phyloP scores from a whole-genome alignment of 345 rosid species.

The Eucalyptus tenuipes region DNA sequence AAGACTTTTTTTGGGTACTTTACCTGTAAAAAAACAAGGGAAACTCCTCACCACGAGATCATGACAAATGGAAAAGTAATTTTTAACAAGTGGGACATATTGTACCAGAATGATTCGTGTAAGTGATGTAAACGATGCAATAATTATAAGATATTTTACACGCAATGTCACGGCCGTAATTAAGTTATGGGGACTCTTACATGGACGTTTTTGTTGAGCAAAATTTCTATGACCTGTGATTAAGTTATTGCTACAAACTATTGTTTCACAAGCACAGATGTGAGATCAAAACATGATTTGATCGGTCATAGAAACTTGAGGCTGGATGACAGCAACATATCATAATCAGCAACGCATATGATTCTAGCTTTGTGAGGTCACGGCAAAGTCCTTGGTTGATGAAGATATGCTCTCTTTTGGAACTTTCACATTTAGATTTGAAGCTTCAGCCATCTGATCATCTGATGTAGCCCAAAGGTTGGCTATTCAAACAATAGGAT shows the following conservation, averaged over 20 bases:
- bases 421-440: conserved; percentile 1
- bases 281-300: background rate
- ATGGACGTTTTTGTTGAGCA: background rate
- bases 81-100: background rate
- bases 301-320: background rate
- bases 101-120: background rate
- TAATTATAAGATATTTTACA: background rate
- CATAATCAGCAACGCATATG: background rate
- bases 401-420: background rate
- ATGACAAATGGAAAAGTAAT: background rate
- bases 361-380: background rate
- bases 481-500: too few relatives aligned
- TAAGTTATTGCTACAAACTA: background rate
- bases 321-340: background rate
- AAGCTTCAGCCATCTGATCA: conserved; percentile 5
- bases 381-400: background rate
- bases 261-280: background rate
- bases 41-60: background rate
- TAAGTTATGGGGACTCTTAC: background rate
- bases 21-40: background rate
- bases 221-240: background rate
- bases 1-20: too few relatives aligned
- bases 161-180: background rate
- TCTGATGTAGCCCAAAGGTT: background rate
- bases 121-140: background rate